These are phyloP conservation scores for Apium graveolens DNA, from an alignment of 129 eudicot genomes.

Conservation along the genomic window DNA sequence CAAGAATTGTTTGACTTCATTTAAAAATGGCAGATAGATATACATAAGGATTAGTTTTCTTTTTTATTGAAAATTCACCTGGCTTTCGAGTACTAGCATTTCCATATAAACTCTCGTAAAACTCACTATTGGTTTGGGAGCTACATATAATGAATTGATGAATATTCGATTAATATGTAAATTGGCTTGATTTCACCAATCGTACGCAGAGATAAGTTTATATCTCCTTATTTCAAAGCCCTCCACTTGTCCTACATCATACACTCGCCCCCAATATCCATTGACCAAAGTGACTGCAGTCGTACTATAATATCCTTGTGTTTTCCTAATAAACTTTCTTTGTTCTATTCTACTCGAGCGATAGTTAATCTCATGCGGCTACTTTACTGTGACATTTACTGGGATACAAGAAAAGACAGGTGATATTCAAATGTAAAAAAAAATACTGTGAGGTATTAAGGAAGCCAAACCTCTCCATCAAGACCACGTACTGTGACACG, in stretches of 20 bases:
- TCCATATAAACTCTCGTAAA: no score
- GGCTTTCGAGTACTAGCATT: no score
- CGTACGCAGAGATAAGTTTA: no score
- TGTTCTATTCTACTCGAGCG: background rate
- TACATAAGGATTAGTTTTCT: no score
- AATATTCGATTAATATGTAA: no score
- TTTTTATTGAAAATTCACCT: no score
- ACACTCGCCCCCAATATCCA: background rate
- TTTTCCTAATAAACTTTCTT: background rate
- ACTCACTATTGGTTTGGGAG: no score
- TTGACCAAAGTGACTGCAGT: background rate
- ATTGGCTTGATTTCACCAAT: no score
- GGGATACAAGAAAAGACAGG: background rate
- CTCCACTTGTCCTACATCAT: background rate
- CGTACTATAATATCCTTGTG: background rate
- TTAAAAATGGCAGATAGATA: no score
- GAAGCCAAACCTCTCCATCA: slow-evolving; percentile 82
- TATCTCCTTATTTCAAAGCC: no score
- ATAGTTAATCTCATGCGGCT: background rate
- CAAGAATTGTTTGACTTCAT: no score
- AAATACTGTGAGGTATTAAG: background rate
- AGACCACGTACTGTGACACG: slow-evolving; percentile 89
- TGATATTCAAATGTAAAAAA: background rate
- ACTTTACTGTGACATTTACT: background rate
- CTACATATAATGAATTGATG: no score